Conservation (phyloP, 1,284 basidiomycete genomes). For the Amylostereum areolatum region DNA sequence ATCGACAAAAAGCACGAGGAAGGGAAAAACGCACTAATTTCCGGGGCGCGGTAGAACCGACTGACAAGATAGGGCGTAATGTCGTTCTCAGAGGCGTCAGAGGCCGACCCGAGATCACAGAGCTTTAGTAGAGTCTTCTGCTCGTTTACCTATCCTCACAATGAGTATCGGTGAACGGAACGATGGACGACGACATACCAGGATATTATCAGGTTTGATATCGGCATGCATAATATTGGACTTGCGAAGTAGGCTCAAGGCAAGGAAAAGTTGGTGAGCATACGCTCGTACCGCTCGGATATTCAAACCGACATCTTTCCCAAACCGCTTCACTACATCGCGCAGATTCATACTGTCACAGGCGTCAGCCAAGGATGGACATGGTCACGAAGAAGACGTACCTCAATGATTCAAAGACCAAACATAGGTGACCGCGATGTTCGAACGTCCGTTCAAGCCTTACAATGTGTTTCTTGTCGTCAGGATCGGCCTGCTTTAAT, state of each 20-base stretch:
- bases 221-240: conserved; percentile 96
- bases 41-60: conserved; percentile 96
- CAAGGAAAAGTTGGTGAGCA: conserved; percentile 91
- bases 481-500: conserved; percentile 84
- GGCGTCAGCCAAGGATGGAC: conserved; percentile 1
- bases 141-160: conserved; percentile 74
- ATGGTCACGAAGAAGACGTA: conserved; percentile 27
- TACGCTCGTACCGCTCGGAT: conserved; percentile 97
- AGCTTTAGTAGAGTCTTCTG: conserved; percentile 92
- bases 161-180: conserved; percentile 2
- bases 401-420: conserved; percentile 96
- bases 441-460: conserved; percentile 92
- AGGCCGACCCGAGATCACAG: conserved; percentile 95
- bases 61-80: conserved; percentile 98
- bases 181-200: conserved; percentile 46
- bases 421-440: conserved; percentile 92
- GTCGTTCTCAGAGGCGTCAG: conserved; percentile 90
- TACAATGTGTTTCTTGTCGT: conserved; percentile 95
- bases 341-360: conserved; percentile 88
- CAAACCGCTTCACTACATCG: conserved; percentile 98
- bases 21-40: conserved; percentile 76
- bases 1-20: not conserved
- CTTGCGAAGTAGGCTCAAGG: conserved; percentile 82
- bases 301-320: conserved; percentile 96
- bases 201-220: conserved; percentile 95